Conservation (phyloP, 148 eudicot genomes). For the Simmondsia chinensis region DNA sequence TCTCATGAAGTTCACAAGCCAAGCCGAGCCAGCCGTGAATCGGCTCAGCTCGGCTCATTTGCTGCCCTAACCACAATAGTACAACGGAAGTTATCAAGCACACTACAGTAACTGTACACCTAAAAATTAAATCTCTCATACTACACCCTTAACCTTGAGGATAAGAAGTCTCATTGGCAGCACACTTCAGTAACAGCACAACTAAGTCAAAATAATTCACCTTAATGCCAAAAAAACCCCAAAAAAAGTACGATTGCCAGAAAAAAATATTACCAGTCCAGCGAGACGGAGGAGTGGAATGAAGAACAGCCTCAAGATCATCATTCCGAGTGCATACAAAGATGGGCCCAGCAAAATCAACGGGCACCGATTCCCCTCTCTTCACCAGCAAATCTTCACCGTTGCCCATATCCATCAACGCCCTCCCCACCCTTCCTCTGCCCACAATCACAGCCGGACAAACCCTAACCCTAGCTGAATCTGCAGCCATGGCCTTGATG, state of each 20-base stretch:
- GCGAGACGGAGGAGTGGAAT: constrained; percentile 67
- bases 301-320: constrained; percentile 88
- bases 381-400: constrained; percentile 70
- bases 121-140: too few relatives aligned
- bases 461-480: constrained; percentile 24
- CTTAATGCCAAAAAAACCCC: too few relatives aligned
- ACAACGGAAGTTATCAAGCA: too few relatives aligned
- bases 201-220: too few relatives aligned
- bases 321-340: constrained; percentile 92
- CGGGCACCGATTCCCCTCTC: constrained; percentile 78
- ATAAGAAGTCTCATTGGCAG: too few relatives aligned
- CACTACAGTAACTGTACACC: too few relatives aligned
- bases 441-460: constrained; percentile 82
- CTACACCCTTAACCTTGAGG: too few relatives aligned
- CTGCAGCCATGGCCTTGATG: constrained; percentile 20
- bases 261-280: constrained; percentile 50
- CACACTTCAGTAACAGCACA: too few relatives aligned
- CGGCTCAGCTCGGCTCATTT: too few relatives aligned
- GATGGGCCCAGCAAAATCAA: constrained; percentile 74
- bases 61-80: too few relatives aligned
- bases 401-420: constrained; percentile 68
- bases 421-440: constrained; percentile 83
- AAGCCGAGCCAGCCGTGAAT: too few relatives aligned
- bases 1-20: too few relatives aligned
- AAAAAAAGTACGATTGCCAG: not conserved